These are phyloP conservation scores for Claviceps monticola DNA, from an alignment of 2,329 filamentous ascomycete species.

Conservation along the genomic window DNA sequence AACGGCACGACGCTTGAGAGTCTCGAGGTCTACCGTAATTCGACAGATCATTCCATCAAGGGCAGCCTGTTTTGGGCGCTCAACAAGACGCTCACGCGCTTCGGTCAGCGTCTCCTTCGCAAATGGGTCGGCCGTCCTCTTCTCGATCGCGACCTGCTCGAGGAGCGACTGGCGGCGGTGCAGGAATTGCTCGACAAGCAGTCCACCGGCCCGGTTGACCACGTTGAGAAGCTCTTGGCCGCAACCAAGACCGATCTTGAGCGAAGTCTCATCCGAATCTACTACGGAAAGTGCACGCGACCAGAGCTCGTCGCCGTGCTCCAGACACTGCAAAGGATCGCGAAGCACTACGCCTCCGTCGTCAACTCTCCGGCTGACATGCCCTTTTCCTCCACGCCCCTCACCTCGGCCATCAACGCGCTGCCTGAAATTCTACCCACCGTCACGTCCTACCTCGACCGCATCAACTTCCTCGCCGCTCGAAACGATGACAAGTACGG, in stretches of 20 bases:
- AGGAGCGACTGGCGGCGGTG: constrained; percentile 70
- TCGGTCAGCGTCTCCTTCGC: constrained; percentile 73
- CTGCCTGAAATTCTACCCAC: constrained; percentile 64
- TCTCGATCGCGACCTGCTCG: constrained; percentile 58
- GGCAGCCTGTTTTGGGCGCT: constrained; percentile 93
- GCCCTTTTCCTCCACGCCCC: constrained; percentile 56
- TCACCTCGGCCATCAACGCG: constrained; percentile 58
- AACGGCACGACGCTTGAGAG: constrained; percentile 91
- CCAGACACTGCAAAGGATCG: constrained; percentile 72
- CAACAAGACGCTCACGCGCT: constrained; percentile 80
- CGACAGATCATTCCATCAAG: constrained; percentile 71
- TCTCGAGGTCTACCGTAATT: constrained; percentile 89
- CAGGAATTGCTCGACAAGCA: constrained; percentile 67
- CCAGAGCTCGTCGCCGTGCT: constrained; percentile 76
- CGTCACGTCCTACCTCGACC: constrained; percentile 63
- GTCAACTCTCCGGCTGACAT: constrained; percentile 51
- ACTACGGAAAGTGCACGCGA: constrained; percentile 89
- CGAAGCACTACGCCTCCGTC: constrained; percentile 53
- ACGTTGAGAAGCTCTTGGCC: constrained; percentile 56
- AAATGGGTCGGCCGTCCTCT: constrained; percentile 93
- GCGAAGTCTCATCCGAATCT: constrained; percentile 85
- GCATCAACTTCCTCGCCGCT: constrained; percentile 74
- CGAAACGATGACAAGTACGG: constrained; percentile 81
- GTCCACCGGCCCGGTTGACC: constrained; percentile 54
- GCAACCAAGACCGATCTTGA: constrained; percentile 73